A percentile compares a stretch with the other conserved stretches of the same genome.
phyloP scores from a whole-genome alignment of 2,329 filamentous ascomycete species.

The Pyrenophora graminea region DNA sequence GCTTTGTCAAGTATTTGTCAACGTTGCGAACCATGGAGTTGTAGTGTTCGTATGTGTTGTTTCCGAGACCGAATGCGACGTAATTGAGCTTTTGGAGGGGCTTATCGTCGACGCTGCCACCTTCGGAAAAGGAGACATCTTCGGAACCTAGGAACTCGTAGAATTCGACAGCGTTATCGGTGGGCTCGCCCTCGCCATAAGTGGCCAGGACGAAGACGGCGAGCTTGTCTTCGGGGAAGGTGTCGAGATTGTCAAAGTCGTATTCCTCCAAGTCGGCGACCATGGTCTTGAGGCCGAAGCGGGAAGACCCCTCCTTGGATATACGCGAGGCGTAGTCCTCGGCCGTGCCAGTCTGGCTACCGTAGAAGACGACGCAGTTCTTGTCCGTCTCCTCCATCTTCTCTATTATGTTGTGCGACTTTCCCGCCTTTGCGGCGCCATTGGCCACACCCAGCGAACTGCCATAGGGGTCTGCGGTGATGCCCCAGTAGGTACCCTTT shows the following conservation, averaged over 20 bases:
- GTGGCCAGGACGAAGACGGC: constrained; percentile 95
- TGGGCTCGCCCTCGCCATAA: constrained; percentile 97
- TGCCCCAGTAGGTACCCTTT: constrained; percentile 91
- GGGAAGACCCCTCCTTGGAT: constrained; percentile 95
- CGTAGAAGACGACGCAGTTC: constrained; percentile 98
- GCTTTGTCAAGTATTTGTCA: constrained; percentile 75
- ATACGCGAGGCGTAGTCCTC: constrained; percentile 97
- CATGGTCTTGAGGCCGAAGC: constrained; percentile 97
- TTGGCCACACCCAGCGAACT: constrained; percentile 69
- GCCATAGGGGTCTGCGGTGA: constrained; percentile 87
- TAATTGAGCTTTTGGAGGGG: constrained; percentile 85
- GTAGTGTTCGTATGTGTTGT: constrained; percentile 99
- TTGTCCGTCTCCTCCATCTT: constrained; percentile 95
- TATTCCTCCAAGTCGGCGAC: constrained; percentile 97
- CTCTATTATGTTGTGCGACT: constrained; percentile 89
- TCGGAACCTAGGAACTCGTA: constrained; percentile 92
- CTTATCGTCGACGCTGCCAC: constrained; percentile 63
- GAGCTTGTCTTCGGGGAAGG: constrained; percentile 85
- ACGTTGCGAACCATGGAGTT: constrained; percentile 97
- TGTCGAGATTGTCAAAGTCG: constrained; percentile 91
- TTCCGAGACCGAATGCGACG: constrained; percentile 93
- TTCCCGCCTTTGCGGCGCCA: constrained; percentile 73
- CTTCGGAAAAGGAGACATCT: constrained; percentile 78
- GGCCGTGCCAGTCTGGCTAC: constrained; percentile 96
- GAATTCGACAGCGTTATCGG: constrained; percentile 98